Conservation (phyloP, 768 basidiomycete species). For the Agaricus blazei region DNA sequence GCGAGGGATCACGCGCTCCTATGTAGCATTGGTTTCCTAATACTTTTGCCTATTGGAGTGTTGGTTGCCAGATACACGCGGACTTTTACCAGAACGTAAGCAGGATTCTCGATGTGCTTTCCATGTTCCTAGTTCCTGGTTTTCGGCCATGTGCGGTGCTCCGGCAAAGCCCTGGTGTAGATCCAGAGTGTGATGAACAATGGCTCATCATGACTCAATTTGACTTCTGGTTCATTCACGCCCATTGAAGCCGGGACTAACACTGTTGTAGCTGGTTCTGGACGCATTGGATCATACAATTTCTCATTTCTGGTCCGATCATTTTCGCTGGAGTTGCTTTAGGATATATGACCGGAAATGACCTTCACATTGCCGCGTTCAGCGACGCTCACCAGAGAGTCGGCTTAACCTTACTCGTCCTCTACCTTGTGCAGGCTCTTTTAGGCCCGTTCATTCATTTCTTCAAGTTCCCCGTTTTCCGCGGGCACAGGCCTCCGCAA, state of each 20-base stretch:
- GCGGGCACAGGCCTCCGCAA: conserved; percentile 40
- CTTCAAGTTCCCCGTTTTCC: conserved; percentile 38
- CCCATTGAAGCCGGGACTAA: not conserved
- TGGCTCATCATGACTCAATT: not conserved
- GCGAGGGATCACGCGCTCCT: conserved; percentile 47
- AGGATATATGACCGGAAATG: conserved; percentile 33
- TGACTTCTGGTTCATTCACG: not conserved
- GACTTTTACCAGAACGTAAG: conserved; percentile 43
- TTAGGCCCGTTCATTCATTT: conserved; percentile 50
- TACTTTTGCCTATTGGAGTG: conserved; percentile 54
- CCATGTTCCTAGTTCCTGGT: no score
- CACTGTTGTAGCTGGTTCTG: conserved; percentile 38
- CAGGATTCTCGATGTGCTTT: not conserved
- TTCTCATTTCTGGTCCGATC: conserved; percentile 46
- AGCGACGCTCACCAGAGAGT: conserved; percentile 45
- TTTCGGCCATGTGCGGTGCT: no score
- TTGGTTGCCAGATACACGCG: conserved; percentile 50
- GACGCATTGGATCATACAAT: conserved; percentile 45
- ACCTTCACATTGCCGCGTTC: conserved; percentile 26
- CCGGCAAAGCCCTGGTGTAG: no score
- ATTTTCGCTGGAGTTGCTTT: conserved; percentile 45
- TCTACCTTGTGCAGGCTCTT: conserved; percentile 47
- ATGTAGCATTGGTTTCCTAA: conserved; percentile 46
- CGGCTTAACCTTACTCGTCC: conserved; percentile 46
- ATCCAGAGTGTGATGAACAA: not conserved